Percentiles rank a stretch among this genome's conserved stretches.
phyloP scores from a whole-genome alignment of 176 grass and related monocot species.

The Carex pumila region DNA sequence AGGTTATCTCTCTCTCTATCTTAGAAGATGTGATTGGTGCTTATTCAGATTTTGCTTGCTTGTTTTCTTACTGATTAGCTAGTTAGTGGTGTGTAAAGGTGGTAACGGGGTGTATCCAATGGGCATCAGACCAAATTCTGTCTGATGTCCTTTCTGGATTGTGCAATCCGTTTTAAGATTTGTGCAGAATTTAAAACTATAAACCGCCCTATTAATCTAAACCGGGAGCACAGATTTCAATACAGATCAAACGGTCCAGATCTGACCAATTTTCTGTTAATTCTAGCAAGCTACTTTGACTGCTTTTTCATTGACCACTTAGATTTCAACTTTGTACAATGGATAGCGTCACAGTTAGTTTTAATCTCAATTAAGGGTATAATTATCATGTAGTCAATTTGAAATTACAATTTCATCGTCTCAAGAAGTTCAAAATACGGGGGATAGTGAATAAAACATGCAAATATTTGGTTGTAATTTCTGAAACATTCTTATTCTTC shows the following conservation, averaged over 20 bases:
- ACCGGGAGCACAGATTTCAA: too few relatives aligned
- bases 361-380: background rate
- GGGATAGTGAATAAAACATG: background rate
- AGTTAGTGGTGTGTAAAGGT: background rate
- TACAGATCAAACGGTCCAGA: too few relatives aligned
- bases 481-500: background rate
- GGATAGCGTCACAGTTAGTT: background rate
- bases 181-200: too few relatives aligned
- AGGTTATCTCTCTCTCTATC: slow-evolving; percentile 27
- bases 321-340: background rate
- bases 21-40: background rate
- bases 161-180: too few relatives aligned
- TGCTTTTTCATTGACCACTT: background rate
- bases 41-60: background rate
- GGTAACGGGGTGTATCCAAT: too few relatives aligned
- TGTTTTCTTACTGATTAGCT: background rate
- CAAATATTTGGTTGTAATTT: background rate
- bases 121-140: too few relatives aligned
- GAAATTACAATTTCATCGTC: background rate
- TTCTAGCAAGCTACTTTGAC: background rate
- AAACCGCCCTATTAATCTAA: too few relatives aligned
- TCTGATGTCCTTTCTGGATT: too few relatives aligned
- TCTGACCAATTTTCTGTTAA: background rate
- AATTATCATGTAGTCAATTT: background rate
- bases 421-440: background rate